Evolutionary conservation across 2,329 filamentous ascomycete species (phyloP).

Genomic region (Sodiomyces alkalinus): DNA sequence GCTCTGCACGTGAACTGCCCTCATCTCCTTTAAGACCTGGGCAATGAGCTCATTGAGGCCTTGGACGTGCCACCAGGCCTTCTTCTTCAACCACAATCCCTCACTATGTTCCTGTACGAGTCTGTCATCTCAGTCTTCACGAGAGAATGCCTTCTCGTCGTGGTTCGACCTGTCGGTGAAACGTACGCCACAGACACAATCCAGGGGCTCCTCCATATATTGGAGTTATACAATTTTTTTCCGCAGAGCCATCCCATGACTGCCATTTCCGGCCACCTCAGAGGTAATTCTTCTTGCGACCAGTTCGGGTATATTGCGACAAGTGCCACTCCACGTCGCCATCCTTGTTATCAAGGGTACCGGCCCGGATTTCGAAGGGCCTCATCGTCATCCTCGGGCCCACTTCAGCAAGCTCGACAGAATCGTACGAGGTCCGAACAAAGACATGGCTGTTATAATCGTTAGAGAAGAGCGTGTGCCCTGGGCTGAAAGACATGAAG

Average conservation of each 20-base stretch:
- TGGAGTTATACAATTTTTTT: neutral
- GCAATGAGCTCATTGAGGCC: no score
- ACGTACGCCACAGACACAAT: constrained; percentile 1
- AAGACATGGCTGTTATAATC: constrained; percentile 45
- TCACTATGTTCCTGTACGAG: neutral
- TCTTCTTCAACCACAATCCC: neutral
- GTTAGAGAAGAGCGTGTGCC: constrained; percentile 2
- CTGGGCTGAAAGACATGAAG: neutral
- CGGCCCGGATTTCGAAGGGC: constrained; percentile 80
- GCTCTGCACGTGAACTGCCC: no score
- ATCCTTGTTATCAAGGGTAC: constrained; percentile 85
- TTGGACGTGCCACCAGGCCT: no score
- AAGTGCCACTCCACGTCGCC: constrained; percentile 95
- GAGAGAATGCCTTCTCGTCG: neutral
- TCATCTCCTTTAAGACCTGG: no score
- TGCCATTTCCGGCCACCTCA: constrained; percentile 24
- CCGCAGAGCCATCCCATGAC: neutral
- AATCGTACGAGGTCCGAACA: constrained; percentile 80
- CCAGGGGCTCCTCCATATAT: neutral
- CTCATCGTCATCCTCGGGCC: constrained; percentile 68
- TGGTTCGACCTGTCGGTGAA: neutral
- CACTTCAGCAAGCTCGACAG: constrained; percentile 67
- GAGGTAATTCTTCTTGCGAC: constrained; percentile 89
- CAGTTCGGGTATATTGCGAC: constrained; percentile 87
- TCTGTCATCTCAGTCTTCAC: neutral